Evolutionary conservation across 805 yeast species (phyloP).

Genomic region (Starmerella gropengiesseri): DNA sequence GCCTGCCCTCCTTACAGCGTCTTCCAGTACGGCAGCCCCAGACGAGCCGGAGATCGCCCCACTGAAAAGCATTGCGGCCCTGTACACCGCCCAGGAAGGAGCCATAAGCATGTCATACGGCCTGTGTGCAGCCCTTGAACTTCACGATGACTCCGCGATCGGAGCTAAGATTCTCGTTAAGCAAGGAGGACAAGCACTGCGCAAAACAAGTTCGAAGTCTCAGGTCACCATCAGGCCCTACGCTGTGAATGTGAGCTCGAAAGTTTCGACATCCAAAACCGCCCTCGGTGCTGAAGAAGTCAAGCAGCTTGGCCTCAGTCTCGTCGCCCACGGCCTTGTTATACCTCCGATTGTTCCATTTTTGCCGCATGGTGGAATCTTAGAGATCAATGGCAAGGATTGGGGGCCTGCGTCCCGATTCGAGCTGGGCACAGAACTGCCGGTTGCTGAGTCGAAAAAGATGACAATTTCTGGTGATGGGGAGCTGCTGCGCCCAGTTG

Average conservation of each 20-base stretch:
- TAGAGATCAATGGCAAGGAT: slow-evolving; percentile 12
- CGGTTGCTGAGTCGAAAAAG: slow-evolving; percentile 19
- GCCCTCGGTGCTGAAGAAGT: neutral
- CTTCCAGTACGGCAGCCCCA: neutral
- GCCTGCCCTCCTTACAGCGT: neutral
- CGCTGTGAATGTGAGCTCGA: slow-evolving; percentile 23
- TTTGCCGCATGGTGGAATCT: slow-evolving; percentile 18
- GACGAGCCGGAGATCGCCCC: slow-evolving; percentile 3
- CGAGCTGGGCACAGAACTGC: slow-evolving; percentile 17
- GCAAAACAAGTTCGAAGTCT: slow-evolving; percentile 28
- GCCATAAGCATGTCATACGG: neutral
- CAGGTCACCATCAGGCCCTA: slow-evolving; percentile 46
- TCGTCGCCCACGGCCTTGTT: slow-evolving; percentile 17
- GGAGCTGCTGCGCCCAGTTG: slow-evolving; percentile 28
- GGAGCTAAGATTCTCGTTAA: slow-evolving; percentile 38
- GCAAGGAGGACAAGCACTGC: neutral
- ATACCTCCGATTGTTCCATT: slow-evolving; percentile 16
- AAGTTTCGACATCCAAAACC: neutral
- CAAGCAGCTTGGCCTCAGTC: slow-evolving; percentile 11
- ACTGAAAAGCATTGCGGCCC: neutral
- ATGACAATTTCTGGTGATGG: slow-evolving; percentile 4
- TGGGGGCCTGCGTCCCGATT: slow-evolving; percentile 10
- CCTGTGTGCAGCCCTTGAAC: neutral
- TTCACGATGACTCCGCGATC: slow-evolving; percentile 14
- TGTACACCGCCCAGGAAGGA: neutral